Evolutionary conservation across 805 yeast species (phyloP).

Genomic region (Candida alai): DNA sequence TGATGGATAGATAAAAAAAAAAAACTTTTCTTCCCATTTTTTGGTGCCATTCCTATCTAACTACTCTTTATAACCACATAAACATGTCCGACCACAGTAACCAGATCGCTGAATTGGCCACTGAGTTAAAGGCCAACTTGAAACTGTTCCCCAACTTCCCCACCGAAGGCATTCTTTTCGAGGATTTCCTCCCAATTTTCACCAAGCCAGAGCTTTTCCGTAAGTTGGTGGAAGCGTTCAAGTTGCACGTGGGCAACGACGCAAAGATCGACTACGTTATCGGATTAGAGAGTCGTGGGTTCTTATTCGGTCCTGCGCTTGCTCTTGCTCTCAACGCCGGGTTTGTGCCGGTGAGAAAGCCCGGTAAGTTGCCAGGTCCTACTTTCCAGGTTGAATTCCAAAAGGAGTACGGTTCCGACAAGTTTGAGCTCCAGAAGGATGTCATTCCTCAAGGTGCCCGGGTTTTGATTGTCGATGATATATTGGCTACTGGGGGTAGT

Average conservation of each 20-base stretch:
- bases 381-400: conserved; percentile 64
- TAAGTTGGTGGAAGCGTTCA: conserved; percentile 76
- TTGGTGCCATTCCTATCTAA: background rate
- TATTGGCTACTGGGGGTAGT: conserved; percentile 97
- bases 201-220: conserved; percentile 76
- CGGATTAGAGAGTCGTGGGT: conserved; percentile 96
- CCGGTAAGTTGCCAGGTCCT: conserved; percentile 92
- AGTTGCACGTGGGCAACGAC: conserved; percentile 60
- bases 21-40: background rate
- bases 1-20: conserved; percentile 1
- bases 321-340: conserved; percentile 88
- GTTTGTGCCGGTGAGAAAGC: conserved; percentile 92
- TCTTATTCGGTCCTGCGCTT: conserved; percentile 91
- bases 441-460: conserved; percentile 77
- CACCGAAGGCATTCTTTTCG: conserved; percentile 84
- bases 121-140: conserved; percentile 34
- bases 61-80: conserved; percentile 8
- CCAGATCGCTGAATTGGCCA: conserved; percentile 30
- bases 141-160: conserved; percentile 93
- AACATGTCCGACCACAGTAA: conserved; percentile 7
- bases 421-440: conserved; percentile 81
- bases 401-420: conserved; percentile 93
- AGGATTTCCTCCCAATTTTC: conserved; percentile 95
- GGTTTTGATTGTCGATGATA: conserved; percentile 89
- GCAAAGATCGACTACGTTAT: conserved; percentile 80